Evolutionary conservation across 768 basidiomycete species (phyloP), one percentile per base, ranked within the genome.

Genomic region (Chiua virens): DNA sequence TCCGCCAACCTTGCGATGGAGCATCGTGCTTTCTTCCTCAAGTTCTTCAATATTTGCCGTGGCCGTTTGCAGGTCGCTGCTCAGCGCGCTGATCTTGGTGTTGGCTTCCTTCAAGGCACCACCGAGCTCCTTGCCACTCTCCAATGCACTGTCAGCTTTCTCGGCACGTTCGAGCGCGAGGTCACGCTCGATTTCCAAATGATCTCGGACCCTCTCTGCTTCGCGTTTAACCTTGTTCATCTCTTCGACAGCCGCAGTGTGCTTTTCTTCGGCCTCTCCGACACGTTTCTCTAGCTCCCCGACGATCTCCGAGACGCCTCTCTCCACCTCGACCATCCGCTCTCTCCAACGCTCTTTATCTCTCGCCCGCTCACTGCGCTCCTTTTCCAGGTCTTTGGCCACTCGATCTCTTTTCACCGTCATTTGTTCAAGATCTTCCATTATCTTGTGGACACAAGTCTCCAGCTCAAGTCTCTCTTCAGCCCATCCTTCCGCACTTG

Each of bases 271-370:
- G 0, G 87, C 80, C 32, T 70, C 73, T 38, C 70, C 72, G 3
- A 80, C 60, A 56, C 79, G 83, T 54, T 59, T 58, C 68, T 90
- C 87, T 51, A 92, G 67, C 44, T 82, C 80, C n/a, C 70, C 69
- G 18, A 92, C 73, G 50, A 91, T 85, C 9, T 71, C 80, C 34
- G 80, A 79, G 23, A 89, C 88, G 5, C 85, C 86, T 44, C 72
- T 73, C 65, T 90, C 84, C 9, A 89, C 85, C 52, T 89, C 87
- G 9, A 56, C 59, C 81, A 91, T 87, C 40, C 86, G 76, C 45
- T 79, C 80, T 57, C 80, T 81, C 83, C 85, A 92, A 39, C 81
- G 71, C 25, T 83, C 81, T 54, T 85, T 86, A 61, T 90, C 87
- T 45, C 75, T 74, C 13, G 75, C 69, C n/a, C 88, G 75, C 42